Base-by-base conservation (phyloP, 2,329 filamentous ascomycete genomes). In the Phoma herbarum region DNA sequence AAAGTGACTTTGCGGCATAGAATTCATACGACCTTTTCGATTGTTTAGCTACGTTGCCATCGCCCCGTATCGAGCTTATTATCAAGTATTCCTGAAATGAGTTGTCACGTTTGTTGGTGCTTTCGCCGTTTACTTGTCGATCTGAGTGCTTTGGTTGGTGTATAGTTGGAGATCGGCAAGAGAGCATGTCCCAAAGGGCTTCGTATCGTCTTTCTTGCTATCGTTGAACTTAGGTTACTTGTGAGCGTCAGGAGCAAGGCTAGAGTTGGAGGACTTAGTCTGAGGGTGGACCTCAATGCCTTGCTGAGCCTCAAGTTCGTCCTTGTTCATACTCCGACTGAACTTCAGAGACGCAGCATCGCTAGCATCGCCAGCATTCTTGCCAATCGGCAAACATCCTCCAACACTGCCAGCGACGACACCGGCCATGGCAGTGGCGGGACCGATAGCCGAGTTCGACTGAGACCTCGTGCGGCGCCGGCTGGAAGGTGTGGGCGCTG, bases 381-480 rank as follows among this genome's bases (percentile, higher is more conserved):
- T 79, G 59, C 88, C 87, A 54, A 88, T 84, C 1, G 90, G 90
- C 46, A 89, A 91, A 90, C 90, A 93, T 26, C 88, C 89, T 14
- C 87, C 90, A 33, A 93, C 86, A 69, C 88, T 89, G 42, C 90
- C 90, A 9, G 90, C 90, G 48, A 93, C 86, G 57, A 93, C 89
- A 60, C 91, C 91, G n/a, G 90, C 89, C 90, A 93, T 93, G 60
- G 92, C 90, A 8, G 88, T 88, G 1, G 90, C 88, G 2, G 90
- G 89, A 11, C 88, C 90, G 11, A 93, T 82, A 1, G 89, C 89
- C 26, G 90, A 92, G 72, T 86, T 89, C 42, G 88, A 91, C 64
- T 88, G 83, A 48, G 89, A 90, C 50, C 90, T 85, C 54, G 82
- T 85, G 48, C 90, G 77, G 41, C 74, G 74, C 83, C 70, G 86